Conservation (phyloP, 2,329 filamentous ascomycete genomes). For the Fusarium kyushuense region DNA sequence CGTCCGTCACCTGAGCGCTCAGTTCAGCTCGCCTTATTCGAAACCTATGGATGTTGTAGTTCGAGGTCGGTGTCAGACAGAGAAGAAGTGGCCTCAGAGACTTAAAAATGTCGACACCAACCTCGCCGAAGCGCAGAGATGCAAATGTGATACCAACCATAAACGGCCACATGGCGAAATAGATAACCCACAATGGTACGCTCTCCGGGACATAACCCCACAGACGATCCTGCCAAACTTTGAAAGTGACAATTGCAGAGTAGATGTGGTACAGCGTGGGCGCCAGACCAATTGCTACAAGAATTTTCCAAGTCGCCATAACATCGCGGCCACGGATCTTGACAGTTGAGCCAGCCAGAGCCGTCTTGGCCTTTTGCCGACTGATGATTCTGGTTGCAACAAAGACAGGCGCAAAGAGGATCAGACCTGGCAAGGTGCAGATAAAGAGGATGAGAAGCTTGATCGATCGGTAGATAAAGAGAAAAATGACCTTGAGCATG, state of each 20-base stretch:
- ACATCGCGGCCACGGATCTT: conserved; percentile 91
- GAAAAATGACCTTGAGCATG: conserved; percentile 78
- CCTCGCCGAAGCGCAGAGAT: conserved; percentile 92
- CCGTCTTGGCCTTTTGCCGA: conserved; percentile 82
- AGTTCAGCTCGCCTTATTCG: conserved; percentile 78
- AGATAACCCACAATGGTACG: conserved; percentile 82
- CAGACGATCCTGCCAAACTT: conserved; percentile 83
- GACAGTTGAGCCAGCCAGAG: conserved; percentile 85
- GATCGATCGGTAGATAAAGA: conserved; percentile 80
- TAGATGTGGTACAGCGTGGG: conserved; percentile 87
- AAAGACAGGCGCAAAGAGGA: conserved; percentile 91
- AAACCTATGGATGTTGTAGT: conserved; percentile 85
- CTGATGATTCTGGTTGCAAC: conserved; percentile 86
- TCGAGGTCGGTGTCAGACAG: conserved; percentile 85
- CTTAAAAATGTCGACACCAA: conserved; percentile 99
- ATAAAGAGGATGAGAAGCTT: conserved; percentile 83
- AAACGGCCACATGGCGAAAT: conserved; percentile 79
- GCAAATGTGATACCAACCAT: conserved; percentile 93
- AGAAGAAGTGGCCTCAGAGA: conserved; percentile 89
- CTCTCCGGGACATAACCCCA: conserved; percentile 84
- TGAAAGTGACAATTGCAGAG: conserved; percentile 78
- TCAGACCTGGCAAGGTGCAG: conserved; percentile 84
- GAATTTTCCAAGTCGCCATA: conserved; percentile 93
- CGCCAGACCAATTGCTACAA: conserved; percentile 86
- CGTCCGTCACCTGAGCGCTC: conserved; percentile 83